Evolutionary conservation across 2,329 filamentous ascomycete species (phyloP).

Genomic region (Microcyclospora pomicola): DNA sequence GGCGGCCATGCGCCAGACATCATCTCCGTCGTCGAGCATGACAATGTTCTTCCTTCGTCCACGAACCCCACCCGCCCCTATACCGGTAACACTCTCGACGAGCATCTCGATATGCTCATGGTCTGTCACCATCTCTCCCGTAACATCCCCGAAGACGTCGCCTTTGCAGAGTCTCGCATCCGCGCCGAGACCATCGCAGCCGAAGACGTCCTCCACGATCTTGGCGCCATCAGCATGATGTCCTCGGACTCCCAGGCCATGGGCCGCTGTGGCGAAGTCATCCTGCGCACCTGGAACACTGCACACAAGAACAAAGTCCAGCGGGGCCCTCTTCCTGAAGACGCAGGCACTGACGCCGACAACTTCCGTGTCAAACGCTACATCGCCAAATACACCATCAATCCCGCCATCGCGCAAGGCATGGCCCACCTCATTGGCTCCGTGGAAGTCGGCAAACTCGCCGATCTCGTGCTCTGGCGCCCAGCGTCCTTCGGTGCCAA

Average conservation of each 20-base stretch:
- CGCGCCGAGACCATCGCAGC: conserved; percentile 92
- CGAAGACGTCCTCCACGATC: conserved; percentile 88
- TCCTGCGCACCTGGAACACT: conserved; percentile 89
- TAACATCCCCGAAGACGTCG: conserved; percentile 89
- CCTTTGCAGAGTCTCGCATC: conserved; percentile 88
- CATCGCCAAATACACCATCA: conserved; percentile 91
- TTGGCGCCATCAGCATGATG: conserved; percentile 97
- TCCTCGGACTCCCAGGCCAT: conserved; percentile 90
- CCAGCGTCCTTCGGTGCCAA: conserved; percentile 78
- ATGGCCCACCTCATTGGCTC: conserved; percentile 79
- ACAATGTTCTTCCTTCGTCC: conserved; percentile 76
- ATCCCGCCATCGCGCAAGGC: conserved; percentile 80
- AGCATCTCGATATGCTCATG: conserved; percentile 98
- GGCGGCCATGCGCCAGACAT: conserved; percentile 94
- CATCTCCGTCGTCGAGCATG: conserved; percentile 78
- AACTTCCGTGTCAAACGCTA: conserved; percentile 90
- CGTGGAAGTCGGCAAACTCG: conserved; percentile 76
- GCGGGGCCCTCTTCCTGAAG: conserved; percentile 61
- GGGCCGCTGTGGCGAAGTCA: conserved; percentile 89
- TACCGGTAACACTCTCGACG: conserved; percentile 83
- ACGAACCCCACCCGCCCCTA: conserved; percentile 89
- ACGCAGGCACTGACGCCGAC: conserved; percentile 65
- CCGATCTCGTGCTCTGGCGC: conserved; percentile 79
- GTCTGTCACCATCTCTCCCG: conserved; percentile 89
- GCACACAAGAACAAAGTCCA: conserved; percentile 93